Evolutionary conservation across 2,329 filamentous ascomycete species (phyloP), one percentile per base, ranked within the genome.

Genomic region (Microsporum ferrugineum): DNA sequence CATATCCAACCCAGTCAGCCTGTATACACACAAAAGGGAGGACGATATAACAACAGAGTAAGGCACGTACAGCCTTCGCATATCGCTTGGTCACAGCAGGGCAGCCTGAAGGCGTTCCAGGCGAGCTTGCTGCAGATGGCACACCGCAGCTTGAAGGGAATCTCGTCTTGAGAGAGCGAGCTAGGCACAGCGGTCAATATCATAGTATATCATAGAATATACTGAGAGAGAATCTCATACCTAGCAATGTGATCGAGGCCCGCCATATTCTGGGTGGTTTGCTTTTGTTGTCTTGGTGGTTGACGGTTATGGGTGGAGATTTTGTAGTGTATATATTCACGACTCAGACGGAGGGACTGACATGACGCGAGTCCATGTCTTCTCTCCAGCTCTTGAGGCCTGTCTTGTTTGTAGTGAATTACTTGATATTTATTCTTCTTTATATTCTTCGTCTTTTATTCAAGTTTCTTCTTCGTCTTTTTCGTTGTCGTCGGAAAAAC

Each of bases 101-200:
- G 89, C 33, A 96, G 80, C 65, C 91, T 88, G 73, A 90, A 95
- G 6, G 92, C 89, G 72, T 96, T 95, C 65, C 95, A 79, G 34
- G 91, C 91, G 62, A 97, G 81, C 73, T 89, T 91, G 77, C 88
- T 94, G 77, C 94, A 99, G 68, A 90, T 89, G 59, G 90, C 90
- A 79, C 94, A 99, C 75, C 91, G 88, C 65, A 99, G 82, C 80
- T 96, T 96, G 70, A 91, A 90, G n/a, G 94, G 94, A 62, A 96
- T 91, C 64, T 94, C 89, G 68, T 92, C 89, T 66, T 88, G 84
- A 23, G 84, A 79, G 63, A 96, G 80, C 57, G 88, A 87, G 73
- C 90, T 95, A 45, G 34, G 38, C 33, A 12, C 27, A 47, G 14
- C 2, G 10, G 41, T 63, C 17, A 62, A 58, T 56, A 34, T 39